phyloP scores from a whole-genome alignment of 495 filamentous ascomycete genomes.

The Hypoxylon lienhwacheense region DNA sequence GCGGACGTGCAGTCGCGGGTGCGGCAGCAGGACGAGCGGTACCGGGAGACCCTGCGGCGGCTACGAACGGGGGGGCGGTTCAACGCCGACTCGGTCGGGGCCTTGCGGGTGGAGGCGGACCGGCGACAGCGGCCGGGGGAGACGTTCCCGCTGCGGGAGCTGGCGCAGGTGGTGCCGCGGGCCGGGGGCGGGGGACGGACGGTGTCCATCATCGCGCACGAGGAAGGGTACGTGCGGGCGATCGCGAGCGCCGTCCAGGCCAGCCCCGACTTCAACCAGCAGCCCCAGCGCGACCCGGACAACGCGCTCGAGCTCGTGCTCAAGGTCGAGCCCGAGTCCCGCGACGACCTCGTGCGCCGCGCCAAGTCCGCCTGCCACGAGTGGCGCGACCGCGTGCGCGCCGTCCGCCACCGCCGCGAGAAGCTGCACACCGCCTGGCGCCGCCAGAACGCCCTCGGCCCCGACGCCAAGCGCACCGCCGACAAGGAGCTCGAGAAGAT shows the following conservation, averaged over 20 bases:
- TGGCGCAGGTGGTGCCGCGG: constrained; percentile 76
- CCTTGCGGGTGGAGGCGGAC: constrained; percentile 62
- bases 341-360: constrained; percentile 64
- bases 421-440: constrained; percentile 68
- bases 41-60: constrained; percentile 65
- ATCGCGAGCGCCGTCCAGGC: constrained; percentile 69
- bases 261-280: constrained; percentile 65
- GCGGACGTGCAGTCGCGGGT: constrained; percentile 64
- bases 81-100: constrained; percentile 67
- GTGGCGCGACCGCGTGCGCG: constrained; percentile 62
- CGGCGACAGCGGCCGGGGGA: constrained; percentile 39
- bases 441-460: constrained; percentile 57
- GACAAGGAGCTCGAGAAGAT: constrained; percentile 73
- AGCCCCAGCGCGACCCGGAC: constrained; percentile 68
- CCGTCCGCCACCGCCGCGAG: constrained; percentile 55
- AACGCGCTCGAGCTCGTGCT: constrained; percentile 73
- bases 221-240: constrained; percentile 65
- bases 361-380: constrained; percentile 58
- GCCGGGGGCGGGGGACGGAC: constrained; percentile 63
- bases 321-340: constrained; percentile 62
- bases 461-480: constrained; percentile 69
- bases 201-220: constrained; percentile 63
- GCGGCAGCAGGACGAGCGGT: constrained; percentile 54
- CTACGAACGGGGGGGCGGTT: constrained; percentile 62
- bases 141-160: constrained; percentile 63